phyloP scores from a whole-genome alignment of 2,329 filamentous ascomycete genomes.

The Cryphonectria radicalis region DNA sequence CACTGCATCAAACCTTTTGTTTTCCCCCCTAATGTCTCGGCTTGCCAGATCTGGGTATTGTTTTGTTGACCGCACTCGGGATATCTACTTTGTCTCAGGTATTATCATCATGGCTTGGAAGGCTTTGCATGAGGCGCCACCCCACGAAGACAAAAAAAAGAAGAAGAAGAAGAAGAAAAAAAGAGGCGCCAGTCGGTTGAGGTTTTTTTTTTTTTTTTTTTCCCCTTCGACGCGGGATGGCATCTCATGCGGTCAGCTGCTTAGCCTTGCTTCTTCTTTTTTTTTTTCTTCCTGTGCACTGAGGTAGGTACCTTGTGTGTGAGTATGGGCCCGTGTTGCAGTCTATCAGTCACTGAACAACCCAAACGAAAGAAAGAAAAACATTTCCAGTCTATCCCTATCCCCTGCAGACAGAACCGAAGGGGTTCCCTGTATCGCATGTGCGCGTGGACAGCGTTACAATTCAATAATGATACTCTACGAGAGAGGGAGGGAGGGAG shows the following conservation, averaged over 20 bases:
- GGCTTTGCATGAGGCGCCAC: neutral
- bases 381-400: neutral
- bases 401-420: neutral
- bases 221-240: neutral
- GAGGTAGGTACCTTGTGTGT: neutral
- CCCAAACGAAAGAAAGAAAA: no score
- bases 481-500: neutral
- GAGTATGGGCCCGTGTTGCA: neutral
- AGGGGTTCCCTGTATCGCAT: neutral
- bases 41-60: neutral
- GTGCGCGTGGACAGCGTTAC: neutral
- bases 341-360: neutral
- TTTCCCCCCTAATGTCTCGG: neutral
- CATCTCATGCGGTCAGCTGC: neutral
- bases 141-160: neutral
- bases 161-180: neutral
- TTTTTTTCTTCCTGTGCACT: neutral
- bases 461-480: neutral
- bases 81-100: neutral
- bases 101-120: neutral
- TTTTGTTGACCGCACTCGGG: neutral
- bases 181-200: neutral
- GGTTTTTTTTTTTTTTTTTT: no score
- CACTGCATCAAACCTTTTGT: neutral
- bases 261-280: no score